These are phyloP conservation scores for Fomitopsis serialis DNA, from an alignment of 768 basidiomycete species.

Conservation along the genomic window DNA sequence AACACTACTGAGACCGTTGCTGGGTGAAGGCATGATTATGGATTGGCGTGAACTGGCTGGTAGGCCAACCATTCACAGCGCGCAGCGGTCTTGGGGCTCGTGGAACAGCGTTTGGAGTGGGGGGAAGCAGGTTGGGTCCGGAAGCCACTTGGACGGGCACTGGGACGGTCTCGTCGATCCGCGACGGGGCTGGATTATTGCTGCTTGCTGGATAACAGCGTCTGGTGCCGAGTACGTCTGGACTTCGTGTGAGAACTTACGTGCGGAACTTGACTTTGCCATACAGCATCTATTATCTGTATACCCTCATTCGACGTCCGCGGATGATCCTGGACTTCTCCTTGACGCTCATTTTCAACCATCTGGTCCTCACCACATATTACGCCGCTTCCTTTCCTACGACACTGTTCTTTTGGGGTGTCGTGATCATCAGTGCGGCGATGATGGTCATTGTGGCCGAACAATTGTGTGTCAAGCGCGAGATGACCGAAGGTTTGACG, in stretches of 20 bases:
- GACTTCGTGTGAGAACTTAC: not conserved
- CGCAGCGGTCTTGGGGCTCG: slow-evolving; percentile 59
- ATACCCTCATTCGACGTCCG: slow-evolving; percentile 82
- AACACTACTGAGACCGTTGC: too few species aligned
- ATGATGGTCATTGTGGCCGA: slow-evolving; percentile 79
- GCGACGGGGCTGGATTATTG: slow-evolving; percentile 86
- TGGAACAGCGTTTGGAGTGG: slow-evolving; percentile 77
- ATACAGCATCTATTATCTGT: slow-evolving; percentile 72
- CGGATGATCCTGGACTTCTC: slow-evolving; percentile 94
- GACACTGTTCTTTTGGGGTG: slow-evolving; percentile 88
- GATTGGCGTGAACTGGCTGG: slow-evolving; percentile 98
- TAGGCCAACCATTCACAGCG: slow-evolving; percentile 63
- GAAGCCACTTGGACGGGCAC: slow-evolving; percentile 41
- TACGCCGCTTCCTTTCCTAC: slow-evolving; percentile 80
- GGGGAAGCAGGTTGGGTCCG: slow-evolving; percentile 67
- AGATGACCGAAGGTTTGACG: slow-evolving; percentile 81
- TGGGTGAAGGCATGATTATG: slow-evolving; percentile 91
- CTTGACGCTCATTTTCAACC: slow-evolving; percentile 85
- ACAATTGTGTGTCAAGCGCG: slow-evolving; percentile 84
- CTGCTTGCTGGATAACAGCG: slow-evolving; percentile 78
- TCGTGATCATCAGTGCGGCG: slow-evolving; percentile 67
- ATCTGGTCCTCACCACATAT: slow-evolving; percentile 91
- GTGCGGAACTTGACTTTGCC: slow-evolving; percentile 5
- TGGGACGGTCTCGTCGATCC: slow-evolving; percentile 75
- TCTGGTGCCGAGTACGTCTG: slow-evolving; percentile 77